Evolutionary conservation across 1,284 basidiomycete genomes (phyloP).

Genomic region (Meripilus lineatus): DNA sequence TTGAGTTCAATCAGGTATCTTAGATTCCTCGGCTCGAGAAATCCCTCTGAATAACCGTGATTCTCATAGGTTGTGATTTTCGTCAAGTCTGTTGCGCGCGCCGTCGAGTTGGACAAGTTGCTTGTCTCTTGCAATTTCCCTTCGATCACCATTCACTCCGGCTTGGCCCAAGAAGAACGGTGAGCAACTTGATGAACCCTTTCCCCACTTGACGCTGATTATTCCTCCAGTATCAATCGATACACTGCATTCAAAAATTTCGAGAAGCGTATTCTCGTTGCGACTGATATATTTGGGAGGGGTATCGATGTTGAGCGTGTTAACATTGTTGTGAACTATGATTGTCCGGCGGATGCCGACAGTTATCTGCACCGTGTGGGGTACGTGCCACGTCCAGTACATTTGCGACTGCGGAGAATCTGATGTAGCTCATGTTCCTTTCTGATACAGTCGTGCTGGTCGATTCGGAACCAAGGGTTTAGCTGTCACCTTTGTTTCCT

Average conservation of each 20-base stretch:
- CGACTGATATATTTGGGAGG: slow-evolving; percentile 96
- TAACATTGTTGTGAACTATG: slow-evolving; percentile 95
- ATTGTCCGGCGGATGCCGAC: slow-evolving; percentile 95
- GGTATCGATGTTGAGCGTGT: slow-evolving; percentile 98
- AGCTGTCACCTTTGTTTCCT: slow-evolving; percentile 96
- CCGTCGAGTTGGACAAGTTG: slow-evolving; percentile 94
- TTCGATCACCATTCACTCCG: slow-evolving; percentile 96
- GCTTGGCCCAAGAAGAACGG: slow-evolving; percentile 93
- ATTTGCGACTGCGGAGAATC: too few relatives aligned
- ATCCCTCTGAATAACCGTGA: slow-evolving; percentile 5
- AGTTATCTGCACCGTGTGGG: slow-evolving; percentile 98
- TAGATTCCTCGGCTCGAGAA: neutral
- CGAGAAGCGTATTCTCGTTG: slow-evolving; percentile 98
- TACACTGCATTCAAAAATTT: slow-evolving; percentile 99
- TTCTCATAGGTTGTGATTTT: slow-evolving; percentile 90
- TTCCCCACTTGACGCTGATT: slow-evolving; percentile 5
- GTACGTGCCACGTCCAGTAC: slow-evolving; percentile 40
- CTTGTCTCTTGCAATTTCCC: slow-evolving; percentile 99
- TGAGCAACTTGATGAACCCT: slow-evolving; percentile 33
- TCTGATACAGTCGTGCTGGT: slow-evolving; percentile 80
- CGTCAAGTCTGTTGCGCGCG: slow-evolving; percentile 96
- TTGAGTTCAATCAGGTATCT: slow-evolving; percentile 96
- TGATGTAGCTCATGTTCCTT: slow-evolving; percentile 2
- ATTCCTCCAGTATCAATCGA: slow-evolving; percentile 60
- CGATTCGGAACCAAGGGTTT: slow-evolving; percentile 99